Conservation (phyloP, 2,329 filamentous ascomycete species). For the Gremmenia infestans region DNA sequence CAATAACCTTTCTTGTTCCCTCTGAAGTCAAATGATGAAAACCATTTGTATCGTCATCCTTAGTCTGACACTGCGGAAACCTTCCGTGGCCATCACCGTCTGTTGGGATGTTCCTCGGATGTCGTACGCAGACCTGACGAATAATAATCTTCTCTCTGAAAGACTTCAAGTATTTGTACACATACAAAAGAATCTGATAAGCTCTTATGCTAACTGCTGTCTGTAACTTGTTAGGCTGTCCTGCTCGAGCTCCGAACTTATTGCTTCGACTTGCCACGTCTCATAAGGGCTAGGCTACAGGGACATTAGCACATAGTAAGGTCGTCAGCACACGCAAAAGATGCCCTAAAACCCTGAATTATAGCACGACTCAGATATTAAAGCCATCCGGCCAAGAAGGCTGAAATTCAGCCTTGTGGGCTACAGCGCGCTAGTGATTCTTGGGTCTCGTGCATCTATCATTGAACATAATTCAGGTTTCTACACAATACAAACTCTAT, state of each 20-base stretch:
- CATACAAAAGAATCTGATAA: background rate
- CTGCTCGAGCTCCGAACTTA: background rate
- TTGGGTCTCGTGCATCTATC: background rate
- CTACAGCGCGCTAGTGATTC: slow-evolving; percentile 1
- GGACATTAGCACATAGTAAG: no score
- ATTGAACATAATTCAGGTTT: background rate
- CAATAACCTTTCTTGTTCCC: background rate
- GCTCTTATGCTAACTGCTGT: background rate
- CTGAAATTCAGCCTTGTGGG: slow-evolving; percentile 20
- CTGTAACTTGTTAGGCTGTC: background rate
- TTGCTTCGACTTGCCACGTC: no score
- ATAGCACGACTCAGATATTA: background rate
- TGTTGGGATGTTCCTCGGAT: slow-evolving; percentile 28
- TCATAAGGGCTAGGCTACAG: no score
- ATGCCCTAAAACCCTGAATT: background rate
- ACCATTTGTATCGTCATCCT: slow-evolving; percentile 87
- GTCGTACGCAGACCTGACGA: slow-evolving; percentile 40
- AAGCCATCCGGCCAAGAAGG: slow-evolving; percentile 10
- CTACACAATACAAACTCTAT: background rate
- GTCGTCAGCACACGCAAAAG: background rate
- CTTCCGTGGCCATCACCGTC: slow-evolving; percentile 27
- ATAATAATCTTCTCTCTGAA: slow-evolving; percentile 50
- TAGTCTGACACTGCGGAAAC: slow-evolving; percentile 63
- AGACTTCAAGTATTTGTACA: slow-evolving; percentile 5
- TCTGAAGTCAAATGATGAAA: slow-evolving; percentile 67